Evolutionary conservation across 345 rosid species (phyloP).

Genomic region (Eutrema japonicum): DNA sequence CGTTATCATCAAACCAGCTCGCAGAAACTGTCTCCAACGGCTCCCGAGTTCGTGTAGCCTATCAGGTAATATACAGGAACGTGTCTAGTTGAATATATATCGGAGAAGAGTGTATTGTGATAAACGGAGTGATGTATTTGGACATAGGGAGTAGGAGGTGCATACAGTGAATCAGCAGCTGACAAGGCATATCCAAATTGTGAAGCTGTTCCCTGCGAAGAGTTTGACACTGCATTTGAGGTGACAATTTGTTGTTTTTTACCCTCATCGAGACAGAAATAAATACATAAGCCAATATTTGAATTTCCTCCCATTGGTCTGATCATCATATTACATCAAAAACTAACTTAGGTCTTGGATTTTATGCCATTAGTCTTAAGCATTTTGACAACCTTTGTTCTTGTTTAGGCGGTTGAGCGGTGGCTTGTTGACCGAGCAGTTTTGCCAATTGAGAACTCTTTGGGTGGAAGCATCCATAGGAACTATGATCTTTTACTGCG

Average conservation of each 20-base stretch:
- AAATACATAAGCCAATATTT: neutral
- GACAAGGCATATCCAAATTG: slow-evolving; percentile 94
- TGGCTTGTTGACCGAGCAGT: slow-evolving; percentile 98
- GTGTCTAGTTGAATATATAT: slow-evolving; percentile 7
- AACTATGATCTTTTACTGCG: slow-evolving; percentile 92
- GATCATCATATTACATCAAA: neutral
- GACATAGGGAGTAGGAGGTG: slow-evolving; percentile 83
- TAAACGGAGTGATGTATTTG: slow-evolving; percentile 12
- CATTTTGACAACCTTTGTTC: slow-evolving; percentile 1
- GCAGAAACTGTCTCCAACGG: slow-evolving; percentile 60
- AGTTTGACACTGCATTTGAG: slow-evolving; percentile 92
- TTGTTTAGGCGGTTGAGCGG: slow-evolving; percentile 72
- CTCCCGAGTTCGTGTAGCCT: slow-evolving; percentile 88
- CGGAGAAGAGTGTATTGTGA: neutral
- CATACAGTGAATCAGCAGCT: slow-evolving; percentile 95
- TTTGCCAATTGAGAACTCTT: slow-evolving; percentile 93
- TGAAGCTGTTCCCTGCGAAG: slow-evolving; percentile 95
- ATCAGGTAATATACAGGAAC: slow-evolving; percentile 59
- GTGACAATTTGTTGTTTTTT: slow-evolving; percentile 44
- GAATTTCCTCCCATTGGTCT: neutral
- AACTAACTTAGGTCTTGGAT: neutral
- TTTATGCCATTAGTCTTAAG: neutral
- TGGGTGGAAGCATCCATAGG: slow-evolving; percentile 99
- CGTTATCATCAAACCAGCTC: slow-evolving; percentile 66
- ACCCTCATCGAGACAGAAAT: too few relatives aligned